Percentiles rank a stretch among this genome's conserved stretches.
Evolutionary conservation across 2,329 filamentous ascomycete species (phyloP).

Genomic region (Aspergillus intermedius): DNA sequence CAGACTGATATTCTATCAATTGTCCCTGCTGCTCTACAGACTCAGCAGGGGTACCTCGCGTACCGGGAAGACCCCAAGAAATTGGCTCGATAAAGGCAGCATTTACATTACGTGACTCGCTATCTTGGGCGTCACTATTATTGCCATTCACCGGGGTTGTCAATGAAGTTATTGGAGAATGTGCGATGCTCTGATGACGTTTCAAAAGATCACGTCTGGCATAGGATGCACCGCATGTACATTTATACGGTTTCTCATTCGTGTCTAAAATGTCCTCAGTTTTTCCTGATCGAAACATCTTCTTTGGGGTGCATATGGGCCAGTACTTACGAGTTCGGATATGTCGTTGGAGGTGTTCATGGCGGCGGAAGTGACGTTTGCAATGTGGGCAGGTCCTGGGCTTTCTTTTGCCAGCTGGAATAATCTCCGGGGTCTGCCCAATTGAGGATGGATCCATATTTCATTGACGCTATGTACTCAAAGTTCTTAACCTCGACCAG

Average conservation of each 20-base stretch:
- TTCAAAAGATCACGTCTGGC: conserved; percentile 9
- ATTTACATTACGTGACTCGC: too few species aligned
- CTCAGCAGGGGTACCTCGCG: background rate
- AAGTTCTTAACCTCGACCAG: background rate
- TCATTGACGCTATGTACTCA: background rate
- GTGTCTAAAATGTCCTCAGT: background rate
- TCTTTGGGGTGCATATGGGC: background rate
- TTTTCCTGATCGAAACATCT: background rate
- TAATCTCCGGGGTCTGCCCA: background rate
- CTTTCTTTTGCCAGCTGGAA: background rate
- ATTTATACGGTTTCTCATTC: conserved; percentile 11
- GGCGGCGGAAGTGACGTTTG: conserved; percentile 9
- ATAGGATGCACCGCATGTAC: conserved; percentile 10
- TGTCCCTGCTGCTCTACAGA: background rate
- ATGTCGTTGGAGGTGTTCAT: conserved; percentile 12
- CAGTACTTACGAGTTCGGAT: conserved; percentile 8
- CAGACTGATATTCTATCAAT: background rate
- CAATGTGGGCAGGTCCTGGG: conserved; percentile 8
- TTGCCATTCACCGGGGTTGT: too few species aligned
- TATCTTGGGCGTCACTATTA: too few species aligned
- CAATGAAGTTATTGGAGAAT: conserved; percentile 6
- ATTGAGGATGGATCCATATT: background rate
- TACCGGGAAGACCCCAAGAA: background rate
- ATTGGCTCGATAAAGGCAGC: background rate
- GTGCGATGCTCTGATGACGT: conserved; percentile 8